These are phyloP conservation scores for Epithemia pelagica DNA, from an alignment of 108 stramenopile species.

Conservation along the genomic window DNA sequence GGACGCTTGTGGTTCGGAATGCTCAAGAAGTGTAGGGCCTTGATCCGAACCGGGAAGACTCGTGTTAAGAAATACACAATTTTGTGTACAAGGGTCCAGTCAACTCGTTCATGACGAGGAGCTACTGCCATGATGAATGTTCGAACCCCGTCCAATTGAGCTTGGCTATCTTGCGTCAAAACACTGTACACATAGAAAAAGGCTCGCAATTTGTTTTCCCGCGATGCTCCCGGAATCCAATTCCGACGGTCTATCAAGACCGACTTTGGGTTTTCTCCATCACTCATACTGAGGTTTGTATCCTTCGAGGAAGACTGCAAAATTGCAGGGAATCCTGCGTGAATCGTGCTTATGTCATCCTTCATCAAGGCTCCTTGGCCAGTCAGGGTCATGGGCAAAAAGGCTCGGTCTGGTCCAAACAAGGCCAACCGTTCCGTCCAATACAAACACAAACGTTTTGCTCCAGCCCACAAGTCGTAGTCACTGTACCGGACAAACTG, in stretches of 20 bases:
- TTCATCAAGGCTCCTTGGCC: background rate
- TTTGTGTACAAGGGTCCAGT: background rate
- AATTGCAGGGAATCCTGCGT: background rate
- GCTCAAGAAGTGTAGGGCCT: background rate
- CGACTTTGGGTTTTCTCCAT: too few species aligned
- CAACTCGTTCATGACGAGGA: background rate
- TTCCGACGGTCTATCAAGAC: too few species aligned
- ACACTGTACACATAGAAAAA: background rate
- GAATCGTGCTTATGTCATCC: background rate
- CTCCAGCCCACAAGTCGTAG: constrained; percentile 14
- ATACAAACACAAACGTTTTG: constrained; percentile 7
- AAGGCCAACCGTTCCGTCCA: constrained; percentile 17
- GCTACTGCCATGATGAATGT: background rate
- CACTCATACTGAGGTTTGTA: too few species aligned
- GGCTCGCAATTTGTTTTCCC: background rate
- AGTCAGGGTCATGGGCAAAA: background rate
- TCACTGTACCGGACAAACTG: constrained; percentile 12
- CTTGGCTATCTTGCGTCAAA: background rate
- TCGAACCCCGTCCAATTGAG: background rate
- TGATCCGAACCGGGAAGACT: background rate
- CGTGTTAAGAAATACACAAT: background rate
- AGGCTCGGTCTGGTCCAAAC: constrained; percentile 9
- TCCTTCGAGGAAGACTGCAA: too few species aligned
- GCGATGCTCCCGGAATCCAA: too few species aligned
- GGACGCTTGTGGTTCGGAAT: background rate